Evolutionary conservation across 495 filamentous ascomycete genomes (phyloP).

Genomic region (Talaromyces stipitatus): DNA sequence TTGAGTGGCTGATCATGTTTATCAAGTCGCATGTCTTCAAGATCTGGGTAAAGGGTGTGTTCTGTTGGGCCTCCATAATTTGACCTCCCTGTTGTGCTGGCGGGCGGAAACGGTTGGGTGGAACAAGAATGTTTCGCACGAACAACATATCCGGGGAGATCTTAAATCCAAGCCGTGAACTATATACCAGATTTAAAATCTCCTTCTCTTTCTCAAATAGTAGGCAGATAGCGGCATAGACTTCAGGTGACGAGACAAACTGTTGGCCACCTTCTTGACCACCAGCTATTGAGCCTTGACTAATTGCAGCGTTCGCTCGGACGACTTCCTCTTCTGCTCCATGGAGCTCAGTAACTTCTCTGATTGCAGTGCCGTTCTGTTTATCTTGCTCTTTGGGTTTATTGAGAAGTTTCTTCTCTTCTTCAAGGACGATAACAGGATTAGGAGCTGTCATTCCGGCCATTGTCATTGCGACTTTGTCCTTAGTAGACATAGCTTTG

Average conservation of each 20-base stretch:
- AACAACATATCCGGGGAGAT: constrained; percentile 85
- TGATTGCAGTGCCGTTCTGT: constrained; percentile 11
- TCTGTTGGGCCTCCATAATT: constrained; percentile 78
- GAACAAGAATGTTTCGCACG: constrained; percentile 72
- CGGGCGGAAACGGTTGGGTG: constrained; percentile 88
- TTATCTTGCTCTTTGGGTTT: constrained; percentile 24
- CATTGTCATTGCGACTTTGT: constrained; percentile 63
- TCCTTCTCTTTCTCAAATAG: constrained; percentile 85
- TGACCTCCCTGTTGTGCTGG: constrained; percentile 72
- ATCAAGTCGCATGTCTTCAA: constrained; percentile 62
- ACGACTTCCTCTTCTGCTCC: constrained; percentile 66
- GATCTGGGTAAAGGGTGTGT: constrained; percentile 74
- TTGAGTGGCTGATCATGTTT: constrained; percentile 66
- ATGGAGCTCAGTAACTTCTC: constrained; percentile 27
- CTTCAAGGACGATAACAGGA: constrained; percentile 43
- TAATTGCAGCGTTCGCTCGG: constrained; percentile 41
- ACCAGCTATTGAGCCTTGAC: background rate
- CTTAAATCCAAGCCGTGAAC: constrained; percentile 52
- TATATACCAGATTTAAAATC: constrained; percentile 73
- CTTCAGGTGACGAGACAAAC: constrained; percentile 68
- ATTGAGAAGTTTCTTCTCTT: constrained; percentile 25
- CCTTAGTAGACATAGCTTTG: constrained; percentile 63
- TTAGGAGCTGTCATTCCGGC: constrained; percentile 61
- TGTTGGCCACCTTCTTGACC: constrained; percentile 40
- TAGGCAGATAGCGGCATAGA: constrained; percentile 62